phyloP scores from a whole-genome alignment of 805 yeast species.

The Lipomyces mesembrius region DNA sequence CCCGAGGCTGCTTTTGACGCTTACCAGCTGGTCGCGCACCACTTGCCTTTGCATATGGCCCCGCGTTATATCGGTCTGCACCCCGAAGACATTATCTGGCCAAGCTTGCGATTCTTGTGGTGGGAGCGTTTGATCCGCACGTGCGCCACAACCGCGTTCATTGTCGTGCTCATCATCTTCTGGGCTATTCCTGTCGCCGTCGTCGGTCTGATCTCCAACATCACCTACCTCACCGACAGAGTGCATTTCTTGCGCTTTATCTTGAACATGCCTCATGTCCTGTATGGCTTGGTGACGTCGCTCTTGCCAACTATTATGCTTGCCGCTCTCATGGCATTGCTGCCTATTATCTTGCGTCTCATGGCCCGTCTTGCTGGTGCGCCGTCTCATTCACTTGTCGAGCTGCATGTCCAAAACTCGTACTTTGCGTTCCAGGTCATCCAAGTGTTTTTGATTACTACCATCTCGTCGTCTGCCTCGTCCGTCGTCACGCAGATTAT shows the following conservation, averaged over 20 bases:
- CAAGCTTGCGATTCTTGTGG: conserved; percentile 64
- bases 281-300: conserved; percentile 86
- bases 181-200: conserved; percentile 99
- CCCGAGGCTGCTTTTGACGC: conserved; percentile 90
- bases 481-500: conserved; percentile 74
- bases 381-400: conserved; percentile 72
- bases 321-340: conserved; percentile 79
- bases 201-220: conserved; percentile 90
- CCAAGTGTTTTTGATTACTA: conserved; percentile 83
- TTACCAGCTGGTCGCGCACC: conserved; percentile 69
- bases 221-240: conserved; percentile 69
- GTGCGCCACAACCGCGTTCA: conserved; percentile 58
- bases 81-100: conserved; percentile 88
- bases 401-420: conserved; percentile 83
- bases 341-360: conserved; percentile 80
- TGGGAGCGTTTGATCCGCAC: conserved; percentile 62
- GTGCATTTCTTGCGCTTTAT: conserved; percentile 78
- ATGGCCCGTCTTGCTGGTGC: conserved; percentile 78
- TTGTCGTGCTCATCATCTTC: conserved; percentile 75
- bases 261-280: conserved; percentile 66
- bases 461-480: conserved; percentile 82
- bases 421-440: conserved; percentile 89
- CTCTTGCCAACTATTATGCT: conserved; percentile 81
- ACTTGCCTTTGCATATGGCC: conserved; percentile 51
- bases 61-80: conserved; percentile 63